Evolutionary conservation across 2,329 filamentous ascomycete species (phyloP).

Genomic region (Sarocladiaceae sp.): DNA sequence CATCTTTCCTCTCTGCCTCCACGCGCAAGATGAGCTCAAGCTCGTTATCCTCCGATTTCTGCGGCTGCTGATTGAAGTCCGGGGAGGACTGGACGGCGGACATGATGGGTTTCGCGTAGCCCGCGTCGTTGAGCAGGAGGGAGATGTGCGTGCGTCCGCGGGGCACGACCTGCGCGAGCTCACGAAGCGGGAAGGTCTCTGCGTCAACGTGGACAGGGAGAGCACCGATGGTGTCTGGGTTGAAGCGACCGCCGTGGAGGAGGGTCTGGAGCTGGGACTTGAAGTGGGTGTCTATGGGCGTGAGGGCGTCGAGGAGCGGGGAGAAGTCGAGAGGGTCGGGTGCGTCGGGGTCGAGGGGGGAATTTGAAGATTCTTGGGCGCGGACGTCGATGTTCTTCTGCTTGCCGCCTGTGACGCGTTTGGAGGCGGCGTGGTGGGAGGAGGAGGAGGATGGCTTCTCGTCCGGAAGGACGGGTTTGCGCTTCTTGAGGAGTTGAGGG

Average conservation of each 20-base stretch:
- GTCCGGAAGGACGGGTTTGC: constrained; percentile 26
- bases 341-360: constrained; percentile 24
- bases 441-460: constrained; percentile 14
- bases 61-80: constrained; percentile 57
- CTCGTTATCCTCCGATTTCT: constrained; percentile 51
- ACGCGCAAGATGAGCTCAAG: constrained; percentile 50
- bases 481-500: constrained; percentile 28
- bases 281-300: constrained; percentile 35
- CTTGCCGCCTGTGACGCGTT: constrained; percentile 3
- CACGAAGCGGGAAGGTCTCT: constrained; percentile 39
- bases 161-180: constrained; percentile 49
- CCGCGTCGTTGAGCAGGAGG: constrained; percentile 34
- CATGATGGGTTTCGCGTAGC: constrained; percentile 48
- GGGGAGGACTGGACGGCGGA: constrained; percentile 44
- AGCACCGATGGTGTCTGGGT: constrained; percentile 41
- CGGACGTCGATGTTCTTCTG: background rate
- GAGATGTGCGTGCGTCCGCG: constrained; percentile 34
- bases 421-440: constrained; percentile 13
- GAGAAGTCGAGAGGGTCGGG: constrained; percentile 43
- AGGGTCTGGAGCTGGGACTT: constrained; percentile 33
- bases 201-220: constrained; percentile 31
- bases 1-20: constrained; percentile 45
- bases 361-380: constrained; percentile 15
- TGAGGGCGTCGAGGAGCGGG: constrained; percentile 38
- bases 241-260: constrained; percentile 44